Evolutionary conservation across 371 early-diverging fungal genomes (phyloP).

Genomic region (Mucor lusitanicus): DNA sequence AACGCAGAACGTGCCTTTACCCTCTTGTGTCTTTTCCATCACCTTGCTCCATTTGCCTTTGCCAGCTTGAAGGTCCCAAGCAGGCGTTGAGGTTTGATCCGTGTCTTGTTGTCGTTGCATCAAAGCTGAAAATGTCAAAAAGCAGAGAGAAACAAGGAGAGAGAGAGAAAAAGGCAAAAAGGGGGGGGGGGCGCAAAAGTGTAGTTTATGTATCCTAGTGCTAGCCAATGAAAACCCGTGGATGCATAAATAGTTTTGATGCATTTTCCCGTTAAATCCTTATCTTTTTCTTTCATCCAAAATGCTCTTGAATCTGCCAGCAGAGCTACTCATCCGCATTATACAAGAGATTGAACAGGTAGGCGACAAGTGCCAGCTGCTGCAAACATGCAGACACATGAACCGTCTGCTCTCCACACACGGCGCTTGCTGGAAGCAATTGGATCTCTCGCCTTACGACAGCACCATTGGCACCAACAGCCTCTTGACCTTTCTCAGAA

Average conservation of each 20-base stretch:
- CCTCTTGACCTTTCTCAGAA: conserved; percentile 28
- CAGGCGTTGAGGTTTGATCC: conserved; percentile 14
- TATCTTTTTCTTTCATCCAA: neutral
- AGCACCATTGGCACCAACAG: conserved; percentile 16
- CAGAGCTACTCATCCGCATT: conserved; percentile 28
- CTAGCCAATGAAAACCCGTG: neutral
- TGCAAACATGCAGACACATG: conserved; percentile 24
- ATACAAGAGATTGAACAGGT: conserved; percentile 11
- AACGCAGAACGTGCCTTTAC: conserved; percentile 6
- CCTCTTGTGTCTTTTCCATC: neutral
- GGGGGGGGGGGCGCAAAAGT: too few relatives aligned
- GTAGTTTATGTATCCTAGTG: too few relatives aligned
- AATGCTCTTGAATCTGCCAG: conserved; percentile 21
- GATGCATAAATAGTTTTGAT: neutral
- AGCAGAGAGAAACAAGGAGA: neutral
- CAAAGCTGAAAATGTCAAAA: neutral
- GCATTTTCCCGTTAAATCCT: neutral
- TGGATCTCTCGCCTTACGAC: conserved; percentile 37
- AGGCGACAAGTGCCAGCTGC: conserved; percentile 36
- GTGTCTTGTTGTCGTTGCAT: neutral
- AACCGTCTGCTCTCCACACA: conserved; percentile 21
- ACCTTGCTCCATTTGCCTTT: neutral
- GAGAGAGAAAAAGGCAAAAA: neutral
- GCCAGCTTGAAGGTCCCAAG: neutral
- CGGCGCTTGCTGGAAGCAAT: conserved; percentile 35